phyloP scores from a whole-genome alignment of 2,329 filamentous ascomycete genomes.

The Fusarium caatingaense region DNA sequence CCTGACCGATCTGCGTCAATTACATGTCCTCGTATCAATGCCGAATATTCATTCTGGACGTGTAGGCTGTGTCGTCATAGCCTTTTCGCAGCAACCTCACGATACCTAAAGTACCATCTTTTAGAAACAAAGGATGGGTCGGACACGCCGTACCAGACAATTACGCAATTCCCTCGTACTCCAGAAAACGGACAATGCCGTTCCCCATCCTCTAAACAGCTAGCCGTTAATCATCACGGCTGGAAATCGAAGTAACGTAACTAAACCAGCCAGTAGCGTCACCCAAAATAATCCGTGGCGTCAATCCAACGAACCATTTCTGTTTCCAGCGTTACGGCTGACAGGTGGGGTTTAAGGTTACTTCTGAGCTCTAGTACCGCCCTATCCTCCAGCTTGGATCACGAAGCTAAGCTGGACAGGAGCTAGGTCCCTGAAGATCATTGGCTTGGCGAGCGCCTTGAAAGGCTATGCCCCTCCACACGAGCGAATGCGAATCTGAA shows the following conservation, averaged over 20 bases:
- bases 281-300: not conserved
- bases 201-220: accelerated
- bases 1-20: not conserved
- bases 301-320: not conserved
- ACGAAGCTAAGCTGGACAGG: not conserved
- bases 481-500: not conserved
- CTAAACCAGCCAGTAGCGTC: not conserved
- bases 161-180: not conserved
- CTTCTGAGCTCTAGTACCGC: not conserved
- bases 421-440: not conserved
- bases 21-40: not conserved
- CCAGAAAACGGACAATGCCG: not conserved
- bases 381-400: not conserved
- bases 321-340: not conserved
- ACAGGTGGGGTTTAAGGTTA: not conserved
- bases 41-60: no score
- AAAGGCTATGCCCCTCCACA: not conserved
- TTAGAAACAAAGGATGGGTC: not conserved
- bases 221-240: not conserved
- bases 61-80: not conserved
- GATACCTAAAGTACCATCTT: accelerated
- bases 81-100: not conserved
- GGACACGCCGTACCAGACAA: not conserved
- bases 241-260: not conserved
- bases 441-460: not conserved